phyloP scores from a whole-genome alignment of 2,329 filamentous ascomycete species.

The Drechslera avenae region DNA sequence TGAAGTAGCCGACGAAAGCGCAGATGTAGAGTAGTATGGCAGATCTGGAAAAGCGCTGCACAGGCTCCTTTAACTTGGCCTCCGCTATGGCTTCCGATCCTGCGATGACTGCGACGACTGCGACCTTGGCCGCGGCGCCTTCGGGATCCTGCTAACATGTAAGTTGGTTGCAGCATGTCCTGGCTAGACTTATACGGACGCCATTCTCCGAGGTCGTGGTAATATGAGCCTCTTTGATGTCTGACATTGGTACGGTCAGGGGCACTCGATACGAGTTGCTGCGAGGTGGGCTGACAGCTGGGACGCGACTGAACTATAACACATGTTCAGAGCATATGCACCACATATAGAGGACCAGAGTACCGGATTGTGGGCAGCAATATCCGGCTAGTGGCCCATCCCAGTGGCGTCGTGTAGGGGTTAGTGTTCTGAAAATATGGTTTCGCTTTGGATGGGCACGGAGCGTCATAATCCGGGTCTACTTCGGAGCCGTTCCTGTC shows the following conservation, averaged over 20 bases:
- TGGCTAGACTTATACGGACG: conserved; percentile 10
- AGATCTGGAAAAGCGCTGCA: conserved; percentile 26
- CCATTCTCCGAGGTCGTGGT: conserved; percentile 22
- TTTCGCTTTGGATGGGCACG: conserved; percentile 1
- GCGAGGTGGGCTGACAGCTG: conserved; percentile 8
- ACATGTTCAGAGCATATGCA: conserved; percentile 8
- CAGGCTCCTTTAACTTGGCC: conserved; percentile 60
- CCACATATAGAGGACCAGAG: conserved; percentile 1
- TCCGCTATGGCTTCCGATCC: conserved; percentile 62
- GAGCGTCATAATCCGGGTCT: conserved; percentile 9
- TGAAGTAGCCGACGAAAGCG: conserved; percentile 47
- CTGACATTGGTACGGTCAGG: conserved; percentile 20
- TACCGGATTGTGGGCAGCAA: conserved; percentile 17
- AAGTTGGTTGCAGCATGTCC: not conserved
- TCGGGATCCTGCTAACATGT: conserved; percentile 16
- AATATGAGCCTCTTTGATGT: conserved; percentile 19
- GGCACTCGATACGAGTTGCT: conserved; percentile 15
- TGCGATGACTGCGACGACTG: conserved; percentile 55
- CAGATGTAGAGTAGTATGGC: conserved; percentile 32
- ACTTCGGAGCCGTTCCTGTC: conserved; percentile 7
- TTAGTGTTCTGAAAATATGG: conserved; percentile 20
- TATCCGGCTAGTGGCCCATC: conserved; percentile 20
- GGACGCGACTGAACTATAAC: conserved; percentile 19
- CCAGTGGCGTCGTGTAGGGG: conserved; percentile 9
- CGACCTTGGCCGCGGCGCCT: conserved; percentile 43